phyloP scores from a whole-genome alignment of 257 asterid species.

The Rhazya stricta region DNA sequence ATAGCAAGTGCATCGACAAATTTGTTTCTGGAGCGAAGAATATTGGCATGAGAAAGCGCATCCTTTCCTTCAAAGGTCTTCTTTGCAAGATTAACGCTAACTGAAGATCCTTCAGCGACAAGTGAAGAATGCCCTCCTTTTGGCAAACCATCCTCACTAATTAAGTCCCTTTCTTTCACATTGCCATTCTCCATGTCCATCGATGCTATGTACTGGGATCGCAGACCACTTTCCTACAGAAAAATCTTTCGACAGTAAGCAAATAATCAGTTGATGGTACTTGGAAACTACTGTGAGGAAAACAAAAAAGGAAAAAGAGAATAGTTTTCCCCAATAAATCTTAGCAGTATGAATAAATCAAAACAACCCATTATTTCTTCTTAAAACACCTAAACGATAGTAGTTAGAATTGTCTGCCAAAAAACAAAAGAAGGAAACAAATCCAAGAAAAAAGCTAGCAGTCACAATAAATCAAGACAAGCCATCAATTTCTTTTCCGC shows the following conservation, averaged over 20 bases:
- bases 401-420: background rate
- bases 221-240: constrained; percentile 28
- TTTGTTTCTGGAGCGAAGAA: constrained; percentile 88
- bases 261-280: background rate
- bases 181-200: constrained; percentile 44
- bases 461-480: background rate
- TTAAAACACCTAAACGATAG: background rate
- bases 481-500: background rate
- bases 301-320: background rate
- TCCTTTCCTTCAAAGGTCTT: constrained; percentile 59
- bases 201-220: constrained; percentile 47
- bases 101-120: constrained; percentile 36
- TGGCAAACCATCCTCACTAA: constrained; percentile 33
- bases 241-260: background rate
- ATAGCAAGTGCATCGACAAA: constrained; percentile 79
- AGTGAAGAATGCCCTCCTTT: constrained; percentile 48
- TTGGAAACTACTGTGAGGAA: background rate
- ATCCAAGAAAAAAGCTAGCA: background rate
- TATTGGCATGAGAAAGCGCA: constrained; percentile 75
- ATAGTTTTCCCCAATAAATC: background rate
- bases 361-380: background rate
- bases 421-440: background rate
- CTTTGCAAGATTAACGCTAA: constrained; percentile 34
- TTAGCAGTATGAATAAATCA: background rate
- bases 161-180: constrained; percentile 38